phyloP scores from a whole-genome alignment of 1,139 yeast genomes.

The Chernovozyma aurita region DNA sequence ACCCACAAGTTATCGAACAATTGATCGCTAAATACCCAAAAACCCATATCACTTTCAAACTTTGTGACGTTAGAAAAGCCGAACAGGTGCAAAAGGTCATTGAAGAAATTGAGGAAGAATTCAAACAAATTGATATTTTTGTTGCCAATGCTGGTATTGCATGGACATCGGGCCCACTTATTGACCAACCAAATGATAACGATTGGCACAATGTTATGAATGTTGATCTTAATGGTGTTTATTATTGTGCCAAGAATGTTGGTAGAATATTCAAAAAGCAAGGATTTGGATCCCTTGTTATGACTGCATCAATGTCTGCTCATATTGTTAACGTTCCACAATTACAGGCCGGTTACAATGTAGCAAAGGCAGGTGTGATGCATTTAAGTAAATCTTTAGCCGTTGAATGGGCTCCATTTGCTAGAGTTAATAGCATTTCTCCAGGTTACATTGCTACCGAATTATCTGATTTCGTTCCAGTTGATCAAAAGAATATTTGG shows the following conservation, averaged over 20 bases:
- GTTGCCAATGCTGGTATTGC: constrained; percentile 54
- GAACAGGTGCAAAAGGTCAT: constrained; percentile 34
- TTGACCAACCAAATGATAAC: constrained; percentile 37
- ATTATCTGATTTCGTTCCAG: constrained; percentile 44
- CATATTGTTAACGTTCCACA: constrained; percentile 65
- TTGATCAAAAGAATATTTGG: constrained; percentile 31
- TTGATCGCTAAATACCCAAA: constrained; percentile 28
- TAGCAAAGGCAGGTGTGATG: constrained; percentile 33
- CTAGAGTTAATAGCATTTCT: constrained; percentile 29
- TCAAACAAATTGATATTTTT: constrained; percentile 44
- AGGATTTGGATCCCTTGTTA: constrained; percentile 49
- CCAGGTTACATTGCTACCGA: constrained; percentile 42
- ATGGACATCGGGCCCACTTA: constrained; percentile 36
- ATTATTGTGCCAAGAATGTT: constrained; percentile 40
- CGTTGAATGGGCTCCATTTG: constrained; percentile 29
- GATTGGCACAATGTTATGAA: constrained; percentile 44
- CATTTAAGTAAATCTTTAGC: constrained; percentile 30
- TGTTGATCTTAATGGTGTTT: constrained; percentile 43
- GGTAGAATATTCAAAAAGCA: constrained; percentile 37
- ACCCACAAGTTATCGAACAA: constrained; percentile 25
- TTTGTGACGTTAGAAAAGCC: constrained; percentile 39
- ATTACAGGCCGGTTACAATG: constrained; percentile 57
- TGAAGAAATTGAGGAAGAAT: constrained; percentile 27
- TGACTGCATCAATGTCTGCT: constrained; percentile 64
- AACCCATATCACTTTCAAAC: constrained; percentile 28